Percentiles rank a stretch among this genome's conserved stretches.
phyloP scores from a whole-genome alignment of 2,329 filamentous ascomycete species.

The Fusarium agapanthi region DNA sequence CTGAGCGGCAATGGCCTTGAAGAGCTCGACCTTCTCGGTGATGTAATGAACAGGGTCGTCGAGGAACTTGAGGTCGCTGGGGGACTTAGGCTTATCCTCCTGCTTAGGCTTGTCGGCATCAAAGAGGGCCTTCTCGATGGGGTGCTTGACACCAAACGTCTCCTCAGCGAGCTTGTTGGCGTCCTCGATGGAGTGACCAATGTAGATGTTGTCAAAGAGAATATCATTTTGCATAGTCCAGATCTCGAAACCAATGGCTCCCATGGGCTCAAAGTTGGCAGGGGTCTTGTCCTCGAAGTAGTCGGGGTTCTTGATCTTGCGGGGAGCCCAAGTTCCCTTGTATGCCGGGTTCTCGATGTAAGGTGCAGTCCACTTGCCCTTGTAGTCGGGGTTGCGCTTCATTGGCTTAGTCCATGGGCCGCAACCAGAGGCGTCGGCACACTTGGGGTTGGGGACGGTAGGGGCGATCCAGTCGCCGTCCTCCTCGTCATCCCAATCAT shows the following conservation, averaged over 20 bases:
- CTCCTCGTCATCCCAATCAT: conserved; percentile 99
- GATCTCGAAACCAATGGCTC: conserved; percentile 98
- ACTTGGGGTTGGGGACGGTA: conserved; percentile 94
- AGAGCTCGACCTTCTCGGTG: conserved; percentile 92
- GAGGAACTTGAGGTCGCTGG: conserved; percentile 83
- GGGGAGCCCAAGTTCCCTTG: conserved; percentile 94
- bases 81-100: conserved; percentile 70
- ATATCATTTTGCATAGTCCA: conserved; percentile 99
- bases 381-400: conserved; percentile 96
- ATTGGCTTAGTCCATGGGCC: conserved; percentile 91
- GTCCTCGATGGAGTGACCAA: conserved; percentile 95
- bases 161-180: conserved; percentile 88
- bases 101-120: conserved; percentile 82
- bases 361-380: conserved; percentile 97
- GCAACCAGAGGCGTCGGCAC: conserved; percentile 90
- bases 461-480: conserved; percentile 97
- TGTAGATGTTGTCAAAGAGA: conserved; percentile 99
- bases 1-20: conserved; percentile 82
- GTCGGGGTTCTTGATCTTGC: conserved; percentile 95
- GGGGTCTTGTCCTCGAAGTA: conserved; percentile 98
- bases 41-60: conserved; percentile 90
- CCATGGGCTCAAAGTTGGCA: conserved; percentile 97
- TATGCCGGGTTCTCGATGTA: conserved; percentile 97
- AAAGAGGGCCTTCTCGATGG: conserved; percentile 82
- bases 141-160: conserved; percentile 89